phyloP scores from a whole-genome alignment of 208 protist species.

The Herpetomonas samuelpessoai region DNA sequence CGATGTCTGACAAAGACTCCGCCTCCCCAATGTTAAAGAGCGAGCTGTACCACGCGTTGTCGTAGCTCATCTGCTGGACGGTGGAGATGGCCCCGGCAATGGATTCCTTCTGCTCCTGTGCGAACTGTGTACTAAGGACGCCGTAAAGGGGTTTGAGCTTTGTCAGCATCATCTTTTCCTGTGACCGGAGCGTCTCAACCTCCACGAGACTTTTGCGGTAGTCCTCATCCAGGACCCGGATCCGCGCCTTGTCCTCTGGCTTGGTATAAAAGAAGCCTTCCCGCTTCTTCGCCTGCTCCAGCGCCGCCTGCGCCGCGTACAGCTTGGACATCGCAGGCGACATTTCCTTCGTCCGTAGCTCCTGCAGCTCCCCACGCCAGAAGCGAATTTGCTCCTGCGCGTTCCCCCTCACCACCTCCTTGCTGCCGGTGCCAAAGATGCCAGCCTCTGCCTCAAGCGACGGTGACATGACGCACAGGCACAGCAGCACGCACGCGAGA shows the following conservation, averaged over 20 bases:
- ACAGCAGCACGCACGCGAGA: slow-evolving; percentile 8
- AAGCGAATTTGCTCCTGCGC: slow-evolving; percentile 63
- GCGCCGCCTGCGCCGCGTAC: slow-evolving; percentile 30
- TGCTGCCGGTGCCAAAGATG: slow-evolving; percentile 6
- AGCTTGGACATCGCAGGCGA: slow-evolving; percentile 28
- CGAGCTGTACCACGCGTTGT: slow-evolving; percentile 82
- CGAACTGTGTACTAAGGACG: slow-evolving; percentile 71
- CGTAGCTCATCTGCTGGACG: slow-evolving; percentile 70
- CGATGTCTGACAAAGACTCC: slow-evolving; percentile 72
- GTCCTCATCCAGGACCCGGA: slow-evolving; percentile 77
- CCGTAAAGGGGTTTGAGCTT: slow-evolving; percentile 89
- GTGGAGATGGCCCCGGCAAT: slow-evolving; percentile 52
- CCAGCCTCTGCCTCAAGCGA: slow-evolving; percentile 2
- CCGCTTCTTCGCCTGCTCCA: slow-evolving; percentile 45
- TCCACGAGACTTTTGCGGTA: slow-evolving; percentile 37
- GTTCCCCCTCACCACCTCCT: slow-evolving; percentile 34
- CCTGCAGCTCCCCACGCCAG: slow-evolving; percentile 46
- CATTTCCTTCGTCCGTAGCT: slow-evolving; percentile 40
- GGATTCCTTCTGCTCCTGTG: slow-evolving; percentile 63
- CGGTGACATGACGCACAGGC: slow-evolving; percentile 6
- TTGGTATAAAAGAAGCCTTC: slow-evolving; percentile 72
- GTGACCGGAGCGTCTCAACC: slow-evolving; percentile 41
- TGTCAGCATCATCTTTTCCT: slow-evolving; percentile 68
- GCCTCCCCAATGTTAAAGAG: slow-evolving; percentile 64
- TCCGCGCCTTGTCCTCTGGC: slow-evolving; percentile 50